Evolutionary conservation across 2,329 filamentous ascomycete genomes (phyloP).

Genomic region (Xylariaceae sp.): DNA sequence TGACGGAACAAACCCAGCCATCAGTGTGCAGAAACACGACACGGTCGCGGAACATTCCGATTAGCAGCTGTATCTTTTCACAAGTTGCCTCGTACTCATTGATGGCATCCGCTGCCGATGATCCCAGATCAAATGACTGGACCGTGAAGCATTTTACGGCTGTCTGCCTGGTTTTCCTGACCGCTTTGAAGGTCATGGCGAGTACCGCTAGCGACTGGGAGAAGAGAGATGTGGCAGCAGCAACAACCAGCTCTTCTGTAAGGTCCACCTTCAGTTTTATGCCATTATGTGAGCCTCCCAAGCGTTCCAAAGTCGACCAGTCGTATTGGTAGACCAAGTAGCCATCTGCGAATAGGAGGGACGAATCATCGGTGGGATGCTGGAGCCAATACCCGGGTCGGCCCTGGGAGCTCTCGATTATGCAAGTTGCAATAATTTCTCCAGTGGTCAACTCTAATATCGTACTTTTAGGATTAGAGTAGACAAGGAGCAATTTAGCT

Average conservation of each 20-base stretch:
- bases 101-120: neutral
- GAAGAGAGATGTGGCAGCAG: neutral
- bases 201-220: neutral
- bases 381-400: no score
- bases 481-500: neutral
- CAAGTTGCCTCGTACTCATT: neutral
- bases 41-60: neutral
- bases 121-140: neutral
- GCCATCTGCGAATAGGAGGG: neutral
- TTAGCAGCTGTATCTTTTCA: neutral
- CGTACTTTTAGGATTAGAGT: neutral
- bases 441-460: neutral
- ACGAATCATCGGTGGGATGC: neutral
- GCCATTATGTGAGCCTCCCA: neutral
- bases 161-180: neutral
- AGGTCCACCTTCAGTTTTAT: neutral
- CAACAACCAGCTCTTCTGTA: neutral
- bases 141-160: neutral
- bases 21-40: conserved; percentile 6
- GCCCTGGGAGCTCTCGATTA: no score
- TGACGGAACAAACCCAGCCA: conserved; percentile 5
- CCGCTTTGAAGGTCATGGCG: neutral
- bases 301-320: neutral
- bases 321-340: neutral
- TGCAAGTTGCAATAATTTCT: neutral